Evolutionary conservation across 139 green algal species (phyloP).

Genomic region (Ettlia oleoabundans): DNA sequence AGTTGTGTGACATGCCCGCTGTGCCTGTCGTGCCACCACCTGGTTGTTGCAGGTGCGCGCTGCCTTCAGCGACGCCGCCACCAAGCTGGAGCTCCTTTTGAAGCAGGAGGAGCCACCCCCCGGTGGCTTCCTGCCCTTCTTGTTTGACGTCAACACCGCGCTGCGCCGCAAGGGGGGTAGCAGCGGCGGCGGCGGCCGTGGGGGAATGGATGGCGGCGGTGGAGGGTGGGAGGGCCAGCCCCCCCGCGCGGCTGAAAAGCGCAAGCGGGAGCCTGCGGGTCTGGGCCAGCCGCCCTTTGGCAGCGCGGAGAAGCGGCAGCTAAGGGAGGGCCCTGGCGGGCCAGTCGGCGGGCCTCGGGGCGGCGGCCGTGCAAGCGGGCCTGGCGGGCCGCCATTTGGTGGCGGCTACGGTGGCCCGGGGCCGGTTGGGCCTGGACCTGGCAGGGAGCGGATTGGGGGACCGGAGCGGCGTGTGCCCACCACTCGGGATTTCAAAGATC

Average conservation of each 20-base stretch:
- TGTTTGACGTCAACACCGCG: slow-evolving; percentile 10
- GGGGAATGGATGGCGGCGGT: no score
- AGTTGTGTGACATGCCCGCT: no score
- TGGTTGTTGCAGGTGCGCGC: neutral
- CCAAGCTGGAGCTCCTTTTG: slow-evolving; percentile 36
- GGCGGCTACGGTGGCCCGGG: no score
- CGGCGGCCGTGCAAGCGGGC: no score
- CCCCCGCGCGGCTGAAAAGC: neutral
- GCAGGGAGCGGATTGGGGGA: no score
- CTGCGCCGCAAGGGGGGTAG: neutral
- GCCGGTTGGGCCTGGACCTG: neutral
- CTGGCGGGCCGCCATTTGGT: no score
- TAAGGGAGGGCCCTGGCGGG: neutral
- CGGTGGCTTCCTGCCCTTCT: slow-evolving; percentile 27
- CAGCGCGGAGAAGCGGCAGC: neutral
- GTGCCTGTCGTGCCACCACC: neutral
- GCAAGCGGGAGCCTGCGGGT: neutral
- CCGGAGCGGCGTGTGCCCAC: no score
- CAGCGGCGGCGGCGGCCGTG: neutral
- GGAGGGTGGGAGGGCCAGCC: neutral
- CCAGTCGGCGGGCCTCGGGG: neutral
- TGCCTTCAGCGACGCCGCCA: slow-evolving; percentile 17
- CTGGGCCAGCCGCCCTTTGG: neutral
- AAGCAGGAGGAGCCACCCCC: slow-evolving; percentile 1
- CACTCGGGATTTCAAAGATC: no score